Conservation (phyloP, 1,284 basidiomycete species). For the Ustilago bromivora region DNA sequence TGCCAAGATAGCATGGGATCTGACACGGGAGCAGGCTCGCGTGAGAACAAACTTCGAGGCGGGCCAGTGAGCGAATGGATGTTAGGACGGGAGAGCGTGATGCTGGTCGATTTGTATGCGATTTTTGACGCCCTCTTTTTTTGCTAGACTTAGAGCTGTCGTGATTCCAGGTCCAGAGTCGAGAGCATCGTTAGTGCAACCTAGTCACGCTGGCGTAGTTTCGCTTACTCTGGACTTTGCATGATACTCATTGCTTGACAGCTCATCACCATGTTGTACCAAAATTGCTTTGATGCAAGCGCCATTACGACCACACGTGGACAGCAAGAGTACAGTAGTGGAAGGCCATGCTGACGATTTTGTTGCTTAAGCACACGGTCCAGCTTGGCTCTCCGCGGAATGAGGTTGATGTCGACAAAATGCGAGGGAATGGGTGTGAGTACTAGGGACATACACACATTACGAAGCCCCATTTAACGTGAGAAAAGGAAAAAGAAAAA, state of each 20-base stretch:
- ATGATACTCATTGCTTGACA: not conserved
- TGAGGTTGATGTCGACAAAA: no score
- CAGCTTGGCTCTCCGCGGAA: conserved; percentile 5
- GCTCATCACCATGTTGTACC: not conserved
- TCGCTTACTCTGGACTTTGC: not conserved
- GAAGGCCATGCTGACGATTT: not conserved
- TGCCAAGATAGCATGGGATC: not conserved
- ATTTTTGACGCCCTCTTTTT: not conserved
- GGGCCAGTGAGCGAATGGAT: not conserved
- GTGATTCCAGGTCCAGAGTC: not conserved
- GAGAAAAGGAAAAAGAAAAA: conserved; percentile 2
- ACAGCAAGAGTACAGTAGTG: not conserved
- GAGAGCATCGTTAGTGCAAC: not conserved
- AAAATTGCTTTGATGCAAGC: not conserved
- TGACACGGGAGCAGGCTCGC: conserved; percentile 10
- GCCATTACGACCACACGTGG: not conserved
- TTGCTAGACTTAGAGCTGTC: not conserved
- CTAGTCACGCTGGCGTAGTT: not conserved
- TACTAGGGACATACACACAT: not conserved
- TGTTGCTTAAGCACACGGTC: not conserved
- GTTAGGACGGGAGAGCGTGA: not conserved
- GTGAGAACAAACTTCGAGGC: not conserved
- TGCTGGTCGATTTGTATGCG: not conserved
- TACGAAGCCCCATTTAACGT: not conserved
- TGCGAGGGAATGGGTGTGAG: not conserved